phyloP scores from a whole-genome alignment of 805 yeast genomes.

The Yarrowia sp. region DNA sequence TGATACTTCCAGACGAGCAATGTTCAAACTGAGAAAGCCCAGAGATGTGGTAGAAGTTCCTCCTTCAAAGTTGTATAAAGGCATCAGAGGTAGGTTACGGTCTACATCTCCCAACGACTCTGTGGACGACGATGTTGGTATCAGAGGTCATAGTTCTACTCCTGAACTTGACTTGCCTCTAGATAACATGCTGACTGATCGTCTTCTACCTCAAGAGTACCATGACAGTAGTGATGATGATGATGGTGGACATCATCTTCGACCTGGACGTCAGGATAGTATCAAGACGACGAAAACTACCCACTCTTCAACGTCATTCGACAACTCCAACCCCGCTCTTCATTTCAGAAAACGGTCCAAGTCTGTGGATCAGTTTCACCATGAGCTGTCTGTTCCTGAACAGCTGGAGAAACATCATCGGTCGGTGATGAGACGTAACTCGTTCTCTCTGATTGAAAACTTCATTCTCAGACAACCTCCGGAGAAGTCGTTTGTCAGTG shows the following conservation, averaged over 20 bases:
- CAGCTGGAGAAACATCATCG: slow-evolving; percentile 18
- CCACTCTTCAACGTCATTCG: neutral
- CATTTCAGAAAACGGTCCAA: slow-evolving; percentile 15
- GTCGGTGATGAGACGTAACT: slow-evolving; percentile 8
- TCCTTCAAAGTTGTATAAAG: neutral
- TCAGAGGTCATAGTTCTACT: neutral
- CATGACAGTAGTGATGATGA: slow-evolving; percentile 10
- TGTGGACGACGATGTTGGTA: neutral
- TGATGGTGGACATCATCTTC: neutral
- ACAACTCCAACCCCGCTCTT: slow-evolving; percentile 3
- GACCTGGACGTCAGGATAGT: slow-evolving; percentile 10
- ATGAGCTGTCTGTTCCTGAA: slow-evolving; percentile 23
- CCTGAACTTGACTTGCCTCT: slow-evolving; percentile 4
- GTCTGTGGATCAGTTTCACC: slow-evolving; percentile 24
- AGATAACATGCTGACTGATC: slow-evolving; percentile 9
- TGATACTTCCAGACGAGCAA: slow-evolving; percentile 7
- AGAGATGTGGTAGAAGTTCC: slow-evolving; percentile 14
- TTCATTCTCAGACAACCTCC: slow-evolving; percentile 18
- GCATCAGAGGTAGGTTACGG: slow-evolving; percentile 3
- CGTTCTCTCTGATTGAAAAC: slow-evolving; percentile 17
- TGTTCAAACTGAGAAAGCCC: slow-evolving; percentile 21
- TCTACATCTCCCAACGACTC: slow-evolving; percentile 9
- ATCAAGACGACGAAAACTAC: slow-evolving; percentile 4
- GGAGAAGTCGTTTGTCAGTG: slow-evolving; percentile 17
- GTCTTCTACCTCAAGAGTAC: slow-evolving; percentile 1